phyloP scores from a whole-genome alignment of 257 asterid genomes.

The Anisodus tanguticus region DNA sequence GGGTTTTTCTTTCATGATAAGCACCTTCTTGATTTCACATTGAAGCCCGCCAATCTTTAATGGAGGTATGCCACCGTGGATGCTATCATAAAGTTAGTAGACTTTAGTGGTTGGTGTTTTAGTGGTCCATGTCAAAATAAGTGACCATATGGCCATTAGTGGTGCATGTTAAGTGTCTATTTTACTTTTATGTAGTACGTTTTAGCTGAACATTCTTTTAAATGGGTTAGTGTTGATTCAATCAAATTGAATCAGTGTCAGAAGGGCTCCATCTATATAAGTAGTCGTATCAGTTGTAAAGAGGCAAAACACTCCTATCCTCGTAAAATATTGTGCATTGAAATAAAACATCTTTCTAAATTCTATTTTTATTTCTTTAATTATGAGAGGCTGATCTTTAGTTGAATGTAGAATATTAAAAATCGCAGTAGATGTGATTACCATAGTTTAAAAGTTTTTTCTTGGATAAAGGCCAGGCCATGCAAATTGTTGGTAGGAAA shows the following conservation, averaged over 20 bases:
- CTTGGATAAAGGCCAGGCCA: background rate
- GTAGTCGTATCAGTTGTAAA: background rate
- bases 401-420: background rate
- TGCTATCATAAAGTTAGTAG: too few species aligned
- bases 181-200: too few species aligned
- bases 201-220: background rate
- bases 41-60: too few species aligned
- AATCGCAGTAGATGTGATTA: background rate
- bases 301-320: background rate
- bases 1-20: too few species aligned
- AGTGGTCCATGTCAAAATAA: background rate
- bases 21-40: too few species aligned
- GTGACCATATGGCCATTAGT: background rate
- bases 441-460: background rate
- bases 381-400: background rate
- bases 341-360: background rate
- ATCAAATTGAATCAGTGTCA: background rate
- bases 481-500: background rate
- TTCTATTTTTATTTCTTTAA: background rate
- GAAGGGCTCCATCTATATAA: background rate
- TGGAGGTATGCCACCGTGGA: too few species aligned
- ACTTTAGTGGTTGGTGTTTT: too few species aligned
- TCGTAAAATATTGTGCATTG: background rate
- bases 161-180: background rate
- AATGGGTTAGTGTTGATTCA: background rate